phyloP scores from a whole-genome alignment of 1,139 yeast species.

The Hyphopichia khmerensis region DNA sequence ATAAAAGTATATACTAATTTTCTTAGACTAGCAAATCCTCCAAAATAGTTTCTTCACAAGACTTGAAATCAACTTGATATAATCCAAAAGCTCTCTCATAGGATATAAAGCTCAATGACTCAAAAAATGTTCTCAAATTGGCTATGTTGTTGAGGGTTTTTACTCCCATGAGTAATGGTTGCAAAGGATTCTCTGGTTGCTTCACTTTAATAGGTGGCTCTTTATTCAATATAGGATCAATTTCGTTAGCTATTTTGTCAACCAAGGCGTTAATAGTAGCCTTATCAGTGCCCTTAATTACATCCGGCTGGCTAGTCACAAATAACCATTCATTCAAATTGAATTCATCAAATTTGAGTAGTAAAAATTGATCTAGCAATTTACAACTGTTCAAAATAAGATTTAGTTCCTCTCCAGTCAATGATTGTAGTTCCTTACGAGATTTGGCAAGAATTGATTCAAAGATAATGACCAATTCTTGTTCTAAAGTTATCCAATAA shows the following conservation, averaged over 20 bases:
- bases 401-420: constrained; percentile 38
- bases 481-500: constrained; percentile 68
- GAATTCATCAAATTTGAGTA: constrained; percentile 75
- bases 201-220: constrained; percentile 32
- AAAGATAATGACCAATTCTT: constrained; percentile 57
- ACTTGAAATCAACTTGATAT: constrained; percentile 43
- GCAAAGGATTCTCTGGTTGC: constrained; percentile 19
- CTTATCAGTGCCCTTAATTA: constrained; percentile 43
- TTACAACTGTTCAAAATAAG: constrained; percentile 64
- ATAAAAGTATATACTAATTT: not conserved
- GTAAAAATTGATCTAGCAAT: constrained; percentile 69
- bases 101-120: constrained; percentile 65
- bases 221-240: constrained; percentile 36
- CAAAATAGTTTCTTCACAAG: constrained; percentile 54
- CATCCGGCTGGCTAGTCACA: constrained; percentile 68
- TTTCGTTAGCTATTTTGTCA: constrained; percentile 47
- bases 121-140: constrained; percentile 66
- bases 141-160: constrained; percentile 43
- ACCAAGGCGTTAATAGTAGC: constrained; percentile 38
- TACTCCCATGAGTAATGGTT: constrained; percentile 52
- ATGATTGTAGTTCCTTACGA: constrained; percentile 29
- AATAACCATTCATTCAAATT: constrained; percentile 84
- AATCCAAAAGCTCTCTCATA: constrained; percentile 73
- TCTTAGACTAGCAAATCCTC: constrained; percentile 35
- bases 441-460: constrained; percentile 32